Evolutionary conservation across 1,284 basidiomycete species (phyloP).

Genomic region (Earliella scabrosa): DNA sequence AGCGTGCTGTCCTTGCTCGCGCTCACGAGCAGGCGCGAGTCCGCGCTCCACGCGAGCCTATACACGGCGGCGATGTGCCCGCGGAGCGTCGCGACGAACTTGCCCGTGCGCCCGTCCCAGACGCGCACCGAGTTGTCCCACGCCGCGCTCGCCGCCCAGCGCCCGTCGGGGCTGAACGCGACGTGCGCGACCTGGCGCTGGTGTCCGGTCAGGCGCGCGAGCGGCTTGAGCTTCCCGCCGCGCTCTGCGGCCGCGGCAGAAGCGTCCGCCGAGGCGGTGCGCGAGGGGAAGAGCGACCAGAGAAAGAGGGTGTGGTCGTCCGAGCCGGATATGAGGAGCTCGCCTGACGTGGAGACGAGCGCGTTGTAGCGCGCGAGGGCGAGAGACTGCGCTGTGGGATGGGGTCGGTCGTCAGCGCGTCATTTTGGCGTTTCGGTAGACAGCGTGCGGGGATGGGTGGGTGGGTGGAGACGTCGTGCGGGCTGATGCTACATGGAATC

Average conservation of each 20-base stretch:
- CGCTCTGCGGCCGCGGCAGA: slow-evolving; percentile 37
- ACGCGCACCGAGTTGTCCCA: slow-evolving; percentile 93
- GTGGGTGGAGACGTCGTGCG: too few species aligned
- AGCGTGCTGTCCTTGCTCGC: slow-evolving; percentile 96
- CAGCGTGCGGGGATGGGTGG: too few species aligned
- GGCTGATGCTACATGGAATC: not conserved
- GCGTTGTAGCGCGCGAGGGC: slow-evolving; percentile 79
- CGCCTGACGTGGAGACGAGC: slow-evolving; percentile 70
- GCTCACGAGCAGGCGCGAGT: slow-evolving; percentile 89
- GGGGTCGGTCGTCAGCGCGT: not conserved
- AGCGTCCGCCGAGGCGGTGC: slow-evolving; percentile 39
- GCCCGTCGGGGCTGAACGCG: slow-evolving; percentile 93
- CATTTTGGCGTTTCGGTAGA: not conserved
- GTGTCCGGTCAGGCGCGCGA: slow-evolving; percentile 91
- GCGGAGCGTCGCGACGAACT: slow-evolving; percentile 89
- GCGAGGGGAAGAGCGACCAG: slow-evolving; percentile 77
- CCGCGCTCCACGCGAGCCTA: slow-evolving; percentile 93
- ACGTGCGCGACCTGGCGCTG: slow-evolving; percentile 97
- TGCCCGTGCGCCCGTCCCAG: slow-evolving; percentile 94
- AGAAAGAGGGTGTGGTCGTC: slow-evolving; percentile 96
- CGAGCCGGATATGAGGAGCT: slow-evolving; percentile 91
- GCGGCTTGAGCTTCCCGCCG: slow-evolving; percentile 76
- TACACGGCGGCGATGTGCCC: slow-evolving; percentile 97
- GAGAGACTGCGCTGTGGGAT: slow-evolving; percentile 64
- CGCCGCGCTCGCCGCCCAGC: slow-evolving; percentile 89